Evolutionary conservation across 2,329 filamentous ascomycete genomes (phyloP).

Genomic region (Didymella lethalis): DNA sequence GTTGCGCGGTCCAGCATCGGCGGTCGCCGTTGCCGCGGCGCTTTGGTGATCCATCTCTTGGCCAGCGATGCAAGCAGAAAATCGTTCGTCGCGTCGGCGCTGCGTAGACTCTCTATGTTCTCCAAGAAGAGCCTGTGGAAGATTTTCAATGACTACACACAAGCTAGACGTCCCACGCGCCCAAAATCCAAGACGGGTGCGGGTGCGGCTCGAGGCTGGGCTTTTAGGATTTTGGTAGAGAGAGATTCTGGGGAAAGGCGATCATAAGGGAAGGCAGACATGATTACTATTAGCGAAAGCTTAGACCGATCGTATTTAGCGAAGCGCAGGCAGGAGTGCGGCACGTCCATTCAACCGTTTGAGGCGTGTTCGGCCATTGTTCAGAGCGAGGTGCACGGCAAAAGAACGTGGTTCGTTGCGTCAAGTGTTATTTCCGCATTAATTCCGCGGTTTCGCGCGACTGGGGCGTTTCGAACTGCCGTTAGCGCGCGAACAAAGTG

Average conservation of each 20-base stretch:
- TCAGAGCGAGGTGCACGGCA: conserved; percentile 18
- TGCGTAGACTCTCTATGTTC: not conserved
- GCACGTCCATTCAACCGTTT: conserved; percentile 19
- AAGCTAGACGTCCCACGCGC: not conserved
- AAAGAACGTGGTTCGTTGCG: conserved; percentile 11
- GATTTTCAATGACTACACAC: not conserved
- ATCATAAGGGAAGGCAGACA: conserved; percentile 3
- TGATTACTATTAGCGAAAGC: not conserved
- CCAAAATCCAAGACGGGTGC: not conserved
- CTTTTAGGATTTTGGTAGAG: not conserved
- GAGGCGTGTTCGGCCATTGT: conserved; percentile 20
- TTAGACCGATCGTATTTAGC: conserved; percentile 1
- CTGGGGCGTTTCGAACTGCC: conserved; percentile 11
- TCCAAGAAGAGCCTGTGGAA: not conserved
- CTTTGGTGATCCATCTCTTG: conserved; percentile 15
- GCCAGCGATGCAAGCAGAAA: not conserved
- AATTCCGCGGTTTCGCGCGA: conserved; percentile 1
- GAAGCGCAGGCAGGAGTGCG: not conserved
- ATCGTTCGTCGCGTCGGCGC: not conserved
- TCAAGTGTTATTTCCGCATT: conserved; percentile 13
- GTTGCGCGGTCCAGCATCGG: conserved; percentile 9
- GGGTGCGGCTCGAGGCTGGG: not conserved
- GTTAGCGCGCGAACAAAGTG: conserved; percentile 4
- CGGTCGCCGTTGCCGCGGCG: conserved; percentile 1
- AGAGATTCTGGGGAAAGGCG: not conserved